Evolutionary conservation across 805 yeast species (phyloP), one percentile per base, ranked within the genome.

Genomic region (Cyberlindnera sargentensis): DNA sequence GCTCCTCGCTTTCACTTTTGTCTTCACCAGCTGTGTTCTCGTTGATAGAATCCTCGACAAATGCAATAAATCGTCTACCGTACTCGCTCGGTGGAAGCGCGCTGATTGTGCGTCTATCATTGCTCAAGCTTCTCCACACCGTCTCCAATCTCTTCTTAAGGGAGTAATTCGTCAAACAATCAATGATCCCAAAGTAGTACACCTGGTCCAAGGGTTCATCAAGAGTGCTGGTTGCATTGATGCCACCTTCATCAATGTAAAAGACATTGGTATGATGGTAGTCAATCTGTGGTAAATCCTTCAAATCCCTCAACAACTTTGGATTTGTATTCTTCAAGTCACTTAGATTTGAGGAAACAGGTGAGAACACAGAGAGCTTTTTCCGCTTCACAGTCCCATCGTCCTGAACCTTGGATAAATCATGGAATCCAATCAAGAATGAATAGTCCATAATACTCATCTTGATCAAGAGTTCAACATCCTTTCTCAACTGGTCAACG

Each of bases 391-490:
- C 39, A 15, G 44, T 45, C 8, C 46, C 52, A 30, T 54, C 55
- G 25, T 72, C 69, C 46, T 76, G 77, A 3, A 82, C 86, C 48
- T 72, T 69, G 28, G 71, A 69, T 47, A 83, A 67, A 58, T 90
- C 93, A 59, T 88, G 97, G 30, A 90, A 73, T 1, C 99, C 99
- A 37, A 95, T 65, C 39, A 93, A 67, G 48, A 93, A 70, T 0
- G 97, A 89, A 63, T 95, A 93, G 62, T 93, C 99, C 99, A 93
- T 93, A 31, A 87, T 90, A 53, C 89, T 88, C 49, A 88, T 68
- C 45, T 75, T 72, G 48, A 87, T 73, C 36, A 93, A 70, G 24
- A 93, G 71, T 44, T 68, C 63, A 20, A 88, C 93, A 60, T 93
- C 99, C 30, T 72, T 72, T 38, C 72, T 78, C 44, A 93, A 67